Evolutionary conservation across 2,329 filamentous ascomycete genomes (phyloP).

Genomic region (Diaporthe sp.): DNA sequence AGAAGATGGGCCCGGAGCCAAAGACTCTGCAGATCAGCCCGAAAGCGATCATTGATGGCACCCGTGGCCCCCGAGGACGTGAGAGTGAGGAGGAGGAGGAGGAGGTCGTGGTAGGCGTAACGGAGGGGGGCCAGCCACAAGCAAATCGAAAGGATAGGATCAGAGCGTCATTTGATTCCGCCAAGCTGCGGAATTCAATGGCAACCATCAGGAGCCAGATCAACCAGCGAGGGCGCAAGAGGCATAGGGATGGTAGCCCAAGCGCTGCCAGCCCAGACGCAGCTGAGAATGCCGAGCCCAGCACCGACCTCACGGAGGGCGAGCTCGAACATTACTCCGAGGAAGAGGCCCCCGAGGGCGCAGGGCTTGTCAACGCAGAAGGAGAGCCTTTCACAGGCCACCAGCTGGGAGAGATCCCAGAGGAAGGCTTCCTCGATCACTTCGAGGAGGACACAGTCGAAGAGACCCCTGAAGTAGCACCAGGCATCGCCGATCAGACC

Average conservation of each 20-base stretch:
- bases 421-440: slow-evolving; percentile 35
- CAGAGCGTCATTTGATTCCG: slow-evolving; percentile 3
- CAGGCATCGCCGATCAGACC: slow-evolving; percentile 66
- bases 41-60: slow-evolving; percentile 23
- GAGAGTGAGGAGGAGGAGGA: slow-evolving; percentile 14
- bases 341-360: slow-evolving; percentile 3
- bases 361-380: slow-evolving; percentile 8
- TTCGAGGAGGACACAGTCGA: slow-evolving; percentile 23
- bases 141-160: not conserved
- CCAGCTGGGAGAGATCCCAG: slow-evolving; percentile 17
- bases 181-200: slow-evolving; percentile 14
- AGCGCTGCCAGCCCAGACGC: not conserved
- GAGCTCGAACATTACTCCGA: slow-evolving; percentile 26
- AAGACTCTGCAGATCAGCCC: slow-evolving; percentile 23
- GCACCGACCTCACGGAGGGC: not conserved
- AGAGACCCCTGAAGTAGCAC: not conserved
- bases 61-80: not conserved
- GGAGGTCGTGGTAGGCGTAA: not conserved
- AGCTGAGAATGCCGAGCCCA: slow-evolving; percentile 2
- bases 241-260: slow-evolving; percentile 11
- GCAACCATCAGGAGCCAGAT: slow-evolving; percentile 15
- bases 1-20: slow-evolving; percentile 36
- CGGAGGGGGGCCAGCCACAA: not conserved
- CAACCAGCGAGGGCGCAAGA: slow-evolving; percentile 14
- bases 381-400: slow-evolving; percentile 12